Percentiles rank a stretch among this genome's conserved stretches.
Conservation (phyloP, 2,329 filamentous ascomycete genomes). For the Rhynchosporium agropyri region DNA sequence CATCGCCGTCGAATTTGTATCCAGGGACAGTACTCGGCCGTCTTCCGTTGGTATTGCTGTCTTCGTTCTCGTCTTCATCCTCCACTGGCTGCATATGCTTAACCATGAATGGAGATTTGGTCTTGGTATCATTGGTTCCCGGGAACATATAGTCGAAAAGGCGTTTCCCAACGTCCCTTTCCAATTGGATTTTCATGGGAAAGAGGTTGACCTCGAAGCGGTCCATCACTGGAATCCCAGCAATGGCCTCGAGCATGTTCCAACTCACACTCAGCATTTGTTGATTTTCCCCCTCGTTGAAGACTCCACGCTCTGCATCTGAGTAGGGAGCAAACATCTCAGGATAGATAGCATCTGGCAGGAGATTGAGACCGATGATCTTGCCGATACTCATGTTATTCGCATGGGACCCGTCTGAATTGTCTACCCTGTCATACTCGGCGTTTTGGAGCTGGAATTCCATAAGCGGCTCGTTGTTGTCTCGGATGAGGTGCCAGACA, state of each 20-base stretch:
- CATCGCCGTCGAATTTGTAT: constrained; percentile 53
- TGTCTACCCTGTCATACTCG: constrained; percentile 93
- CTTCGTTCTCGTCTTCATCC: constrained; percentile 40
- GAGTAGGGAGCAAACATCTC: constrained; percentile 93
- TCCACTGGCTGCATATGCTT: constrained; percentile 51
- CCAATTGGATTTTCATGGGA: constrained; percentile 90
- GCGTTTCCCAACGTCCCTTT: constrained; percentile 88
- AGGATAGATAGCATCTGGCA: constrained; percentile 89
- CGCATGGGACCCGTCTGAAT: constrained; percentile 93
- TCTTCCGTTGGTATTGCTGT: constrained; percentile 27
- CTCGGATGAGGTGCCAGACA: constrained; percentile 93
- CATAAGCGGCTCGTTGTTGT: constrained; percentile 82
- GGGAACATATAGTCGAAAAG: constrained; percentile 98
- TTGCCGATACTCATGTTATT: constrained; percentile 88
- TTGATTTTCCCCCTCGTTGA: constrained; percentile 59
- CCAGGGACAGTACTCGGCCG: constrained; percentile 32
- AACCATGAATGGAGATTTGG: constrained; percentile 64
- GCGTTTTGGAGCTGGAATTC: constrained; percentile 92
- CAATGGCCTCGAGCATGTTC: constrained; percentile 98
- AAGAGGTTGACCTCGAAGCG: constrained; percentile 94
- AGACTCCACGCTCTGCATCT: constrained; percentile 61
- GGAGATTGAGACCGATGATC: constrained; percentile 84
- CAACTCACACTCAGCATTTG: constrained; percentile 95
- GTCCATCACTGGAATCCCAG: constrained; percentile 95
- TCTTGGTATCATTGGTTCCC: constrained; percentile 61